Conservation (phyloP, 805 yeast species). For the Candida multigemmis region DNA sequence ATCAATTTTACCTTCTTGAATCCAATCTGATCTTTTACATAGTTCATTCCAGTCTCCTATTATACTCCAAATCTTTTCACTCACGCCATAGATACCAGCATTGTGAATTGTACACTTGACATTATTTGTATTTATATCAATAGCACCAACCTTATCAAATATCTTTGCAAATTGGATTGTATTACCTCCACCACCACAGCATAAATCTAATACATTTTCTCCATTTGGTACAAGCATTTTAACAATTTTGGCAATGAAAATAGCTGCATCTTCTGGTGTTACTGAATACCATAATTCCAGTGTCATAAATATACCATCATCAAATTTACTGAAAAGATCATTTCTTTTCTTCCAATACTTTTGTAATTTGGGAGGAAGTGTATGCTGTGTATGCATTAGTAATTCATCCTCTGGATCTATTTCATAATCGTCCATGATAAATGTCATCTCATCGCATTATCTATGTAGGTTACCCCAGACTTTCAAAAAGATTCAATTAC, state of each 20-base stretch:
- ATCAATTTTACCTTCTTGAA: slow-evolving; percentile 30
- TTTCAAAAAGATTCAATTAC: too few relatives aligned
- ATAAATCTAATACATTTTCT: slow-evolving; percentile 49
- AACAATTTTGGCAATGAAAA: slow-evolving; percentile 46
- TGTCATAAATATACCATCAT: slow-evolving; percentile 61
- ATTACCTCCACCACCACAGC: slow-evolving; percentile 88
- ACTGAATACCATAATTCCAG: slow-evolving; percentile 80
- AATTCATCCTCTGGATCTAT: slow-evolving; percentile 17
- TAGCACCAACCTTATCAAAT: slow-evolving; percentile 50
- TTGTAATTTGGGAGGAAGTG: slow-evolving; percentile 30
- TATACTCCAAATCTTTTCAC: slow-evolving; percentile 39
- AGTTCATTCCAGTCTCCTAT: slow-evolving; percentile 42
- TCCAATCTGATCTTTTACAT: slow-evolving; percentile 15
- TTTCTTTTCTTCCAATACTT: slow-evolving; percentile 62
- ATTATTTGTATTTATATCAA: slow-evolving; percentile 54
- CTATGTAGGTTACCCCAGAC: too few relatives aligned
- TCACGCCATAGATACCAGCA: slow-evolving; percentile 52
- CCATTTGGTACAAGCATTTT: slow-evolving; percentile 43
- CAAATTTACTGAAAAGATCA: slow-evolving; percentile 50
- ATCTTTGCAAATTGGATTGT: slow-evolving; percentile 61
- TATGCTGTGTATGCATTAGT: slow-evolving; percentile 25
- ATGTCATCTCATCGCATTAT: too few relatives aligned
- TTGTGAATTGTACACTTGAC: slow-evolving; percentile 61
- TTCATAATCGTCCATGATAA: neutral
- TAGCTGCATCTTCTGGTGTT: slow-evolving; percentile 73